Base-by-base conservation (phyloP, 23 red algal species). In the Chondrus crispus region DNA sequence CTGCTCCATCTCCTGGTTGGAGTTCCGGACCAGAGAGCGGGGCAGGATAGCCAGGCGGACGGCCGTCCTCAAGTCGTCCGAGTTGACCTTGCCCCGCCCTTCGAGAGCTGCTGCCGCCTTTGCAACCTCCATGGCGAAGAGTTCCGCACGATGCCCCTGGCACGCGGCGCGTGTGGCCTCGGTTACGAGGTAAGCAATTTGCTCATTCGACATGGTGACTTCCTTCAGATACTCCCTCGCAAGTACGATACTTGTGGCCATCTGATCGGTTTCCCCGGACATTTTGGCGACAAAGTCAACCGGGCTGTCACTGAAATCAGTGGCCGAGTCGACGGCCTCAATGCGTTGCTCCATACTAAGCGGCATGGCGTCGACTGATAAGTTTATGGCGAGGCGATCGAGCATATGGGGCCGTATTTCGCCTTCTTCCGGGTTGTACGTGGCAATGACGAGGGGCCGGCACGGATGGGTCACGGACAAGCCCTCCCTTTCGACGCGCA, bases 391-490 rank as follows among this genome's bases (percentile, higher is more conserved):
- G 20, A 99, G 82, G 47, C 97, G 92, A 81, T 99, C 97, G 24
- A 95, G 77, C 88, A 99, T 51, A 74, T 99, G 97, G 39, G 94
- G 94, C n/a, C 97, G 92, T 46, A 99, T 58, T 14, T 93, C 89
- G 26, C 97, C 97, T 42, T 99, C 97, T 78, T 99, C 97, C 20
- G 95, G 91, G 49, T 99, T 99, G 52, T 95, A 99, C 1, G 97
- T 99, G 2, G 97, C 97, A 77, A 99, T 96, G 20, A 99, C 89
- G 39, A 99, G 79, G 4, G 97, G 97, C 35, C 78, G 81, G 53
- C 97, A 99, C 3, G 93, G 91, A 75, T 99, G 91, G 1, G 55
- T 24, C 4, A 95, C 68, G 1, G 90, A 95, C 32, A 99, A 74
- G 51, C 97, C 97, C 74, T 99, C 97, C 8, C 97, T 88, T 72